These are phyloP conservation scores for Boletellus ananas DNA, from an alignment of 768 basidiomycete genomes.

Conservation along the genomic window DNA sequence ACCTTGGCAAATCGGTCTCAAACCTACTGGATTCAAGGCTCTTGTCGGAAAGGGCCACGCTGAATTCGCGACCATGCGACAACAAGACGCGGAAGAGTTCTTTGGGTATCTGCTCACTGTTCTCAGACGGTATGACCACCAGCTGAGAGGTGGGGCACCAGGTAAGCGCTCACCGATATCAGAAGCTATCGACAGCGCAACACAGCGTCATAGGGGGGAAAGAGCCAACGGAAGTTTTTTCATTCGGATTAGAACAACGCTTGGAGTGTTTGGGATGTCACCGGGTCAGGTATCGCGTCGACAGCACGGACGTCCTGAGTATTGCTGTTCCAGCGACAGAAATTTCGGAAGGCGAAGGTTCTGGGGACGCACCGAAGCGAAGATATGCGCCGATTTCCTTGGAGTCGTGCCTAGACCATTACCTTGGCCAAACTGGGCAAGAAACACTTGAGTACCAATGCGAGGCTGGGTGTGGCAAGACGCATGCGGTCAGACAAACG, in stretches of 20 bases:
- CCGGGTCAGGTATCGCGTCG: constrained; percentile 79
- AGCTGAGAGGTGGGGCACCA: constrained; percentile 37
- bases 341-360: constrained; percentile 4
- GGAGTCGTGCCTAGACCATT: constrained; percentile 53
- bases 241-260: constrained; percentile 82
- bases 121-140: constrained; percentile 63
- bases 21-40: constrained; percentile 79
- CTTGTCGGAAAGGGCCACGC: constrained; percentile 89
- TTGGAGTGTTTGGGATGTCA: constrained; percentile 78
- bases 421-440: constrained; percentile 40
- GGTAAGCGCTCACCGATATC: constrained; percentile 13
- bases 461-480: constrained; percentile 64
- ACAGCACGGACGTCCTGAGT: constrained; percentile 73
- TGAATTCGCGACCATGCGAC: constrained; percentile 94
- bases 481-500: constrained; percentile 64
- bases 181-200: neutral
- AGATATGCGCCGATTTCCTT: constrained; percentile 62
- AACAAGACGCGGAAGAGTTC: constrained; percentile 97
- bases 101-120: constrained; percentile 74
- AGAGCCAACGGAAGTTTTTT: constrained; percentile 76
- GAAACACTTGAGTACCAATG: constrained; percentile 82
- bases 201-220: constrained; percentile 1
- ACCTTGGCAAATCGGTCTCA: constrained; percentile 69
- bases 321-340: constrained; percentile 70
- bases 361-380: constrained; percentile 37